Evolutionary conservation across 768 basidiomycete species (phyloP).

Genomic region (Royoungia palumana): DNA sequence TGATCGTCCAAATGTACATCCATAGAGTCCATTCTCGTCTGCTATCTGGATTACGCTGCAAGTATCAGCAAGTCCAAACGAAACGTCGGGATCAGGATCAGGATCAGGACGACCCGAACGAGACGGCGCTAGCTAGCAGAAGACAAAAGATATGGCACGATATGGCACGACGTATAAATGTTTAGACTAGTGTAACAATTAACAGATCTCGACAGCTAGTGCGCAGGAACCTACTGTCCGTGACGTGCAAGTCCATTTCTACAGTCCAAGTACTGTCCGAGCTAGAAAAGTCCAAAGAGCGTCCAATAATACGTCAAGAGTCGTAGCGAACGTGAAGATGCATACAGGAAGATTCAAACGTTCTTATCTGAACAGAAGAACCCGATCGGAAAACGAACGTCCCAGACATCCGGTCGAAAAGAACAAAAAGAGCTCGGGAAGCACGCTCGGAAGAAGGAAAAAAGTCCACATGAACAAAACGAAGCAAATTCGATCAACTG

Average conservation of each 20-base stretch:
- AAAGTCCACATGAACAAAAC: constrained; percentile 9
- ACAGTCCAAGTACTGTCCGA: constrained; percentile 24
- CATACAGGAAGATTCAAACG: constrained; percentile 10
- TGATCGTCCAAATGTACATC: constrained; percentile 47
- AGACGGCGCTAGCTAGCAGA: constrained; percentile 4
- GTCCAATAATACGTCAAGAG: constrained; percentile 22
- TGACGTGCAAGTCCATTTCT: constrained; percentile 24
- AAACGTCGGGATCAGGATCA: background rate
- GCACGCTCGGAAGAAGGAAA: constrained; percentile 9
- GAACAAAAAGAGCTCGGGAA: background rate
- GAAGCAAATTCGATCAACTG: background rate
- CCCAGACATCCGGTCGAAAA: constrained; percentile 3
- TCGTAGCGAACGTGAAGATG: constrained; percentile 25
- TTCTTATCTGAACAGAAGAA: constrained; percentile 9
- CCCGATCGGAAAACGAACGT: constrained; percentile 6
- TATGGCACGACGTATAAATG: constrained; percentile 18
- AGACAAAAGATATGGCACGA: constrained; percentile 13
- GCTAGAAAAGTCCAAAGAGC: constrained; percentile 12
- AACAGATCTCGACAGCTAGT: constrained; percentile 15
- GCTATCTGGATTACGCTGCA: constrained; percentile 42
- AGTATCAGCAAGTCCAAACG: constrained; percentile 10
- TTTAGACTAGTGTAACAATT: constrained; percentile 31
- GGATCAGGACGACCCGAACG: background rate
- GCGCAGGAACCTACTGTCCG: constrained; percentile 13
- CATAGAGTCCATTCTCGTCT: constrained; percentile 79